Evolutionary conservation across 2,329 filamentous ascomycete species (phyloP), one percentile per base, ranked within the genome.

Genomic region (Hypoxylon sp.): DNA sequence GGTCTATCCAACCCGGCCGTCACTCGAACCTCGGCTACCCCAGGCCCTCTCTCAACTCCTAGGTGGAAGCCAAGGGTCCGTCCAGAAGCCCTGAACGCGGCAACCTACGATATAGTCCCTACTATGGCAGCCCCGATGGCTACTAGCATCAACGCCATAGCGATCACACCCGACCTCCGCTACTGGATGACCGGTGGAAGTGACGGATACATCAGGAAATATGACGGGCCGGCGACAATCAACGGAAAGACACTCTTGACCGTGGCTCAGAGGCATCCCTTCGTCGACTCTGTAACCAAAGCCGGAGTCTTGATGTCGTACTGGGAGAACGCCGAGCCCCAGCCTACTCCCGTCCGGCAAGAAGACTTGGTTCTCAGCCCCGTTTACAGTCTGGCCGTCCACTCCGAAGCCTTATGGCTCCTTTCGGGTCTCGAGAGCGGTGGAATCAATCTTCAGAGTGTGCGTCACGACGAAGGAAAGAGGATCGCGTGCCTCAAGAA

Each of bases 281-380:
- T 98, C 75, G 96, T 99, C 43, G 96, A 99, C 78, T 97, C 93
- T 74, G 96, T 99, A 46, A 93, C 93, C 61, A 99, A 99, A 80
- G 94, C 95, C 1, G 96, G 94, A 1, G 93, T 97, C 5, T 82
- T 98, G 53, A 90, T 98, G 87, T 97, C 93, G 56, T 99, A 99
- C 79, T 99, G 96, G 96, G 96, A 98, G 79, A 99, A 98, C 75
- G 94, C 98, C 78, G 95, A 99, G 77, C 88, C 89, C 1, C 71
- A 81, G 2, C 77, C 76, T 0, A 78, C 80, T 0, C 72, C 74
- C 6, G 74, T 79, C 36, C 79, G 80, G 13, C 82, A 83, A 11
- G 82, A 91, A 51, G 90, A 93, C 2, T 82, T 88, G 23, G 81
- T 87, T 4, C 80, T 95, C n/a, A 97, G 93, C 9, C 94, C 96